Base-by-base conservation (phyloP, 306 rosid species). In the Pyrus pyrifolia region DNA sequence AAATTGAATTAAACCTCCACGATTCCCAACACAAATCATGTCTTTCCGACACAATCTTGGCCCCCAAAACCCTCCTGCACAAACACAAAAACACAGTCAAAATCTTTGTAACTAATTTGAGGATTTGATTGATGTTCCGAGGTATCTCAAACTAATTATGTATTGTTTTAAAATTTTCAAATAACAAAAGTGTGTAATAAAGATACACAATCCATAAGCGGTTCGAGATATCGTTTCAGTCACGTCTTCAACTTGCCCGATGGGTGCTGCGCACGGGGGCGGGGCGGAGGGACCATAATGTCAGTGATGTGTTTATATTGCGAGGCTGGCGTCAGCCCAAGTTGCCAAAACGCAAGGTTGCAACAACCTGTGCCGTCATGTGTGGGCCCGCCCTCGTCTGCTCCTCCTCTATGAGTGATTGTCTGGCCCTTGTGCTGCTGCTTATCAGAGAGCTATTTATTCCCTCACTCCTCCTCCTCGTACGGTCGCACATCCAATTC, bases 1-100 rank as follows among this genome's bases (percentile, higher is more conserved):
- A n/a, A 58, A 58, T 21, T 58, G 4, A n/a, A 58, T 57, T 57
- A 12, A 27, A 65, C 52, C 77, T 14, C 35, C 59, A 38, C 11
- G 52, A 64, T 58, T 31, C 29, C 52, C 27, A 33, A 12, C 21
- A 53, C 38, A n/a, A 66, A 35, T 13, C 15, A 19, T 12, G 44
- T 49, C 74, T 73, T 78, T 73, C 89, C 87, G 85, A 86, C 85
- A 70, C 72, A 67, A 49, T 44, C 45, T n/a, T 27, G 25, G 35
- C 22, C 71, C 65, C 23, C 15, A 46, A n/a, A 23, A 22, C 14
- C 58, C 25, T 49, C 70, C 27, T 25, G 27, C 44, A 57, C 46
- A 70, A 29, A 46, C 31, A 68, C 19, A 46, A 15, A 70, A 74
- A 44, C 78, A 74, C 13, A 42, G 10, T 17, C n/a, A 19, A 44